phyloP scores from a whole-genome alignment of 1,139 yeast genomes.

The Blastobotrys arbuscula region DNA sequence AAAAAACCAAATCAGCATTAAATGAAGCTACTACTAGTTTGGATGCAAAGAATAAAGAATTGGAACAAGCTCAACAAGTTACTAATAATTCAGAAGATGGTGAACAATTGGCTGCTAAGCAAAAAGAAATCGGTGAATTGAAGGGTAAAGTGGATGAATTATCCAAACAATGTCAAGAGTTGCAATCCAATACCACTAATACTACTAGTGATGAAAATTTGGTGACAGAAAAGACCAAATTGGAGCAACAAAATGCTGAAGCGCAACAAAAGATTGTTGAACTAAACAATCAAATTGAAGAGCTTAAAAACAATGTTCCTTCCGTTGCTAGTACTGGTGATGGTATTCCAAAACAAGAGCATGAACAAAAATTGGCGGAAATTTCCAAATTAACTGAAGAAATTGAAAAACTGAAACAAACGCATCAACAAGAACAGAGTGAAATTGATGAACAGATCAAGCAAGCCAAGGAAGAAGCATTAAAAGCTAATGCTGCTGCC shows the following conservation, averaged over 20 bases:
- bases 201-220: neutral
- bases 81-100: neutral
- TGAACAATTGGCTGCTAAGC: neutral
- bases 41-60: neutral
- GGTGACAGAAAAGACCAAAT: conserved; percentile 9
- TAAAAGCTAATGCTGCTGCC: neutral
- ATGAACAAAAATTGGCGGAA: conserved; percentile 4
- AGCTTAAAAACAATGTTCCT: conserved; percentile 8
- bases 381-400: conserved; percentile 7
- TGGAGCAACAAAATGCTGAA: conserved; percentile 13
- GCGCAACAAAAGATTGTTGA: conserved; percentile 8
- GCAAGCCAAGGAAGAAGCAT: neutral
- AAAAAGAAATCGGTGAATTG: conserved; percentile 18
- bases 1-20: conserved; percentile 21
- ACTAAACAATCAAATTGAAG: conserved; percentile 10
- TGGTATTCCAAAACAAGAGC: neutral
- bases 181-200: neutral
- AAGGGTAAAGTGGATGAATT: conserved; percentile 22
- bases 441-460: conserved; percentile 7
- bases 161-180: conserved; percentile 13
- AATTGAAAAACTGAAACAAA: conserved; percentile 2
- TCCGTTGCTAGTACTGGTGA: conserved; percentile 11
- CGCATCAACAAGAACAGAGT: conserved; percentile 12
- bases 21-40: conserved; percentile 30
- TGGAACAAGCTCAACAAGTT: neutral